These are phyloP conservation scores for Monotropa hypopitys DNA, from an alignment of 179 eudicot species.

Conservation along the genomic window DNA sequence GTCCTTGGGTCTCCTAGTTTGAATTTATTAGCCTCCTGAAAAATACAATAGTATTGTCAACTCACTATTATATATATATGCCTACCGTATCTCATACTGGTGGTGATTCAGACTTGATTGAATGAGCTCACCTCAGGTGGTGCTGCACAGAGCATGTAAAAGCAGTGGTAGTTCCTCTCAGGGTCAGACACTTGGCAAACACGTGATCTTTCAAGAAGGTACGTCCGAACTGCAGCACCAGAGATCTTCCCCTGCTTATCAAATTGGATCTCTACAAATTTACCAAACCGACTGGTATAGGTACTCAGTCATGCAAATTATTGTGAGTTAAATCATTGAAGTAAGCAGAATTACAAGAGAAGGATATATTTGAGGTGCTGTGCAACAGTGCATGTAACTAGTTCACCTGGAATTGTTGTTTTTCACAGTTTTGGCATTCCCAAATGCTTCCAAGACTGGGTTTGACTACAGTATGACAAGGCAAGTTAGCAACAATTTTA, in stretches of 20 bases:
- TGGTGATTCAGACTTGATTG: background rate
- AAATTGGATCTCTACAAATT: constrained; percentile 94
- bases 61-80: background rate
- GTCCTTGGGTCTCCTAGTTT: constrained; percentile 63
- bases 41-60: constrained; percentile 22
- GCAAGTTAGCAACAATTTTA: constrained; percentile 3
- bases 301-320: background rate
- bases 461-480: constrained; percentile 45
- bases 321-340: constrained; percentile 1
- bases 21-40: constrained; percentile 33
- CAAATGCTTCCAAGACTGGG: constrained; percentile 97
- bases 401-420: constrained; percentile 85
- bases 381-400: constrained; percentile 12
- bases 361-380: background rate
- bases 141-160: constrained; percentile 87
- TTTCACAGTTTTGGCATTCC: constrained; percentile 88
- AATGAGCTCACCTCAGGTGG: constrained; percentile 64
- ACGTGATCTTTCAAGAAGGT: constrained; percentile 93
- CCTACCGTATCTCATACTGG: background rate
- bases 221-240: constrained; percentile 91
- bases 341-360: background rate
- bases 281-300: constrained; percentile 83
- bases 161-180: constrained; percentile 94
- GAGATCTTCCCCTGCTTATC: constrained; percentile 86
- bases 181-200: constrained; percentile 96